A percentile compares a stretch with the other conserved stretches of the same genome.
phyloP scores from a whole-genome alignment of 1,139 yeast species.

The Kodamaea sp. region DNA sequence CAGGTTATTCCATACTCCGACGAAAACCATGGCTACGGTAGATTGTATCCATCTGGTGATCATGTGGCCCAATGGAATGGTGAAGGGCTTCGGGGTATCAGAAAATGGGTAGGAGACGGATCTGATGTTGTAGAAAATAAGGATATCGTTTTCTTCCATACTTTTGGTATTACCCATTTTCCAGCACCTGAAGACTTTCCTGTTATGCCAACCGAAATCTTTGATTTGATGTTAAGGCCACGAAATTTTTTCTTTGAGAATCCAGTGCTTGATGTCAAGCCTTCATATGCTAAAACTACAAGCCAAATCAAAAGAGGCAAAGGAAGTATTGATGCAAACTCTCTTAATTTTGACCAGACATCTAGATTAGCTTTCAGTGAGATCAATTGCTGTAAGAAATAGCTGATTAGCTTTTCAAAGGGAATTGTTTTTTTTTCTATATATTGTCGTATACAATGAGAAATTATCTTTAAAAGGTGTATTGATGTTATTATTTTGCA shows the following conservation, averaged over 20 bases:
- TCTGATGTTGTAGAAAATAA: constrained; percentile 58
- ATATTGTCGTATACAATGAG: neutral
- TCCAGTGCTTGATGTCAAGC: constrained; percentile 72
- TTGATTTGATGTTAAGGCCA: constrained; percentile 70
- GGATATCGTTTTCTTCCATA: constrained; percentile 71
- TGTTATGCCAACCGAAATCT: constrained; percentile 82
- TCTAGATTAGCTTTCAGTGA: constrained; percentile 40
- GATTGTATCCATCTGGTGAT: constrained; percentile 75
- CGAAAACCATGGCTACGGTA: constrained; percentile 47
- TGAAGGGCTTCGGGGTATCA: constrained; percentile 66
- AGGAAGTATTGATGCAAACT: constrained; percentile 33
- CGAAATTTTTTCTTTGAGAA: constrained; percentile 73
- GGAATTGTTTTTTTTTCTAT: neutral
- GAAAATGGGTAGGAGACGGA: constrained; percentile 73
- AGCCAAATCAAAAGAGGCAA: constrained; percentile 46
- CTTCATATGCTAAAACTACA: constrained; percentile 65
- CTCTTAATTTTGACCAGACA: constrained; percentile 38
- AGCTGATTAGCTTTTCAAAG: neutral
- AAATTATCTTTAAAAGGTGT: neutral
- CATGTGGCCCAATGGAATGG: constrained; percentile 81
- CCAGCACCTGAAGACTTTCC: constrained; percentile 92
- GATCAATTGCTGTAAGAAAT: constrained; percentile 20
- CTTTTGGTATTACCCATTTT: constrained; percentile 81
- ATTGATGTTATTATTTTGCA: neutral
- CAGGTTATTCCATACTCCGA: constrained; percentile 69